phyloP scores from a whole-genome alignment of 1,139 yeast genomes.

The Hyphopichia wangnamkhiaoensis region DNA sequence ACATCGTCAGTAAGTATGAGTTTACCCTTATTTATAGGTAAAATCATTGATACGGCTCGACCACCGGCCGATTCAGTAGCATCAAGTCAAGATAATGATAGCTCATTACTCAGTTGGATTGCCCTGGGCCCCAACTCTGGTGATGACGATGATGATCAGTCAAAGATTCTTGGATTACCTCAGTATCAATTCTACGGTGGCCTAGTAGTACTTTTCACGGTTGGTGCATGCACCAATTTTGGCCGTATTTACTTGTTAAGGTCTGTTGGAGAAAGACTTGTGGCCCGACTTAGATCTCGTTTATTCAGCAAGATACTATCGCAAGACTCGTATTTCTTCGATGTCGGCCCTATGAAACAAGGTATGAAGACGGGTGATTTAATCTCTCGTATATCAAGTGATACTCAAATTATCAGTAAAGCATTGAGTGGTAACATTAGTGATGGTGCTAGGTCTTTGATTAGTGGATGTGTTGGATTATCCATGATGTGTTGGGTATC shows the following conservation, averaged over 20 bases:
- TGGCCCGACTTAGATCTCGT: constrained; percentile 75
- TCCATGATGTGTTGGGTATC: constrained; percentile 92
- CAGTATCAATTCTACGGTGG: constrained; percentile 36
- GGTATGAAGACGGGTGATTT: constrained; percentile 86
- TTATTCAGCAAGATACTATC: constrained; percentile 75
- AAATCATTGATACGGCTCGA: constrained; percentile 48
- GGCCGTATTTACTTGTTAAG: constrained; percentile 76
- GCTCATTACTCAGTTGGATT: constrained; percentile 31
- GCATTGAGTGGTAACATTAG: constrained; percentile 87
- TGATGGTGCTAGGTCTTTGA: constrained; percentile 81
- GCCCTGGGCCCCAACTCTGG: constrained; percentile 27
- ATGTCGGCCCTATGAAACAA: constrained; percentile 56
- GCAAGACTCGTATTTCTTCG: constrained; percentile 92
- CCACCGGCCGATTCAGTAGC: constrained; percentile 15
- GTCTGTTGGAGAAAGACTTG: constrained; percentile 81
- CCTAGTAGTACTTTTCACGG: constrained; percentile 50
- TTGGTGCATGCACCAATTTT: constrained; percentile 78
- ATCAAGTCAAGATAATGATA: constrained; percentile 23
- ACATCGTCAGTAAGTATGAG: constrained; percentile 56
- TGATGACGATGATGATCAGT: constrained; percentile 33
- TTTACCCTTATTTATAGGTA: constrained; percentile 81
- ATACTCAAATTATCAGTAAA: constrained; percentile 85
- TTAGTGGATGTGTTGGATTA: constrained; percentile 76
- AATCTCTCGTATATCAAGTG: constrained; percentile 83
- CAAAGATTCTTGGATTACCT: constrained; percentile 32